phyloP scores from a whole-genome alignment of 1,139 yeast genomes.

The Lodderomyces metapsilosis region DNA sequence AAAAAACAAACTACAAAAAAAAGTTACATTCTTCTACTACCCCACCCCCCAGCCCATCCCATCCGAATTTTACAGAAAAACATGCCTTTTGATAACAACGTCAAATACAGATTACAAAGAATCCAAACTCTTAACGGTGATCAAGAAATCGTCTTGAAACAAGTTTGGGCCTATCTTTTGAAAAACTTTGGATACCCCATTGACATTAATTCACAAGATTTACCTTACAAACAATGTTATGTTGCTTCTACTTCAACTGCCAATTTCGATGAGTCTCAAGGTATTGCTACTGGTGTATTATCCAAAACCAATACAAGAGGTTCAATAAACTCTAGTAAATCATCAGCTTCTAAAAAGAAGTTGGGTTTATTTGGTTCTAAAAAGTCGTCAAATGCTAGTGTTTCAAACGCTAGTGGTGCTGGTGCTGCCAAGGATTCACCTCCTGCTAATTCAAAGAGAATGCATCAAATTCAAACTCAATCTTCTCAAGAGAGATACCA shows the following conservation, averaged over 20 bases:
- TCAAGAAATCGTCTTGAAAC: conserved; percentile 42
- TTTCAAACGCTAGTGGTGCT: conserved; percentile 12
- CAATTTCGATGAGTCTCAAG: conserved; percentile 20
- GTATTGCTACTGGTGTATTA: conserved; percentile 21
- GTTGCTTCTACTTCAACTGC: conserved; percentile 30
- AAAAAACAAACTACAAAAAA: neutral
- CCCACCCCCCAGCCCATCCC: too few species aligned
- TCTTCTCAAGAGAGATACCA: conserved; percentile 30
- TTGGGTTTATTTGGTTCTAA: conserved; percentile 21
- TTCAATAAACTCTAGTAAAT: conserved; percentile 27
- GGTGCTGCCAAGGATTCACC: conserved; percentile 15
- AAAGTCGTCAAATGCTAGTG: conserved; percentile 11
- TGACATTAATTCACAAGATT: conserved; percentile 30
- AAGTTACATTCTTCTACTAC: neutral
- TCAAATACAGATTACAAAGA: conserved; percentile 36
- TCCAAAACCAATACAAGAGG: conserved; percentile 27
- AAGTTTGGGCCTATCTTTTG: conserved; percentile 39
- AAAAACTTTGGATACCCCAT: conserved; percentile 40
- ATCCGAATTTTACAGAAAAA: too few species aligned
- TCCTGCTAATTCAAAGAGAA: conserved; percentile 25
- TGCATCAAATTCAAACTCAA: conserved; percentile 30
- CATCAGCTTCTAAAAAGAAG: conserved; percentile 22
- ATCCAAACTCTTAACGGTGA: conserved; percentile 40
- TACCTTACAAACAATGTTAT: conserved; percentile 32
- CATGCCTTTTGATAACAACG: conserved; percentile 12